Evolutionary conservation across 2,329 filamentous ascomycete species (phyloP).

Genomic region (Pseudocercospora eumusae): DNA sequence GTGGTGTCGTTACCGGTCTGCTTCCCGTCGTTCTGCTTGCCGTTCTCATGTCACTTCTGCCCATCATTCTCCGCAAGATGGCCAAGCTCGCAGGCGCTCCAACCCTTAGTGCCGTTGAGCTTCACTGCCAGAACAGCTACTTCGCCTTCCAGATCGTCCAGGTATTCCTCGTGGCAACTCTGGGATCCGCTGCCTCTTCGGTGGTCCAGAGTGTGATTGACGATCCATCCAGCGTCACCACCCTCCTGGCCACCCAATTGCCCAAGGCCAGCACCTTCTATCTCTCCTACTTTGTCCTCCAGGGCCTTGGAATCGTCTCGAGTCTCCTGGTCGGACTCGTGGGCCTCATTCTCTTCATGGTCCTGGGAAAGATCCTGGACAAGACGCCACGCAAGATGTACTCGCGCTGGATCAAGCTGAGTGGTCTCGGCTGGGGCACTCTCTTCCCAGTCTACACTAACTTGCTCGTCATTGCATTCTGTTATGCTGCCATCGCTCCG

Average conservation of each 20-base stretch:
- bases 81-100: constrained; percentile 80
- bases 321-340: constrained; percentile 71
- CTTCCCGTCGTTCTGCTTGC: constrained; percentile 77
- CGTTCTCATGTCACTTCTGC: constrained; percentile 82
- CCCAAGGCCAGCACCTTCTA: constrained; percentile 92
- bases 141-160: constrained; percentile 90
- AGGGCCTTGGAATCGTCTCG: constrained; percentile 78
- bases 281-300: constrained; percentile 90
- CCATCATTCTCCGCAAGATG: constrained; percentile 76
- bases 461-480: constrained; percentile 71
- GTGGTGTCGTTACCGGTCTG: constrained; percentile 82
- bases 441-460: constrained; percentile 80
- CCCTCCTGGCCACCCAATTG: constrained; percentile 47
- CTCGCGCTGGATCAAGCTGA: constrained; percentile 71
- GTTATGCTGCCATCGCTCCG: constrained; percentile 83
- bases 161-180: constrained; percentile 83
- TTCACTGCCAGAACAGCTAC: constrained; percentile 88
- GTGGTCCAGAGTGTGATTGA: constrained; percentile 67
- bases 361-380: constrained; percentile 74
- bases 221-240: constrained; percentile 48
- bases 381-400: constrained; percentile 80
- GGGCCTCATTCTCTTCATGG: constrained; percentile 71
- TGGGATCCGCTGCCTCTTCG: constrained; percentile 77
- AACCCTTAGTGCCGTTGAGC: constrained; percentile 75
- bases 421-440: constrained; percentile 79